These are phyloP conservation scores for Trypanosoma lewisi DNA, from an alignment of 208 protist genomes.

Conservation along the genomic window DNA sequence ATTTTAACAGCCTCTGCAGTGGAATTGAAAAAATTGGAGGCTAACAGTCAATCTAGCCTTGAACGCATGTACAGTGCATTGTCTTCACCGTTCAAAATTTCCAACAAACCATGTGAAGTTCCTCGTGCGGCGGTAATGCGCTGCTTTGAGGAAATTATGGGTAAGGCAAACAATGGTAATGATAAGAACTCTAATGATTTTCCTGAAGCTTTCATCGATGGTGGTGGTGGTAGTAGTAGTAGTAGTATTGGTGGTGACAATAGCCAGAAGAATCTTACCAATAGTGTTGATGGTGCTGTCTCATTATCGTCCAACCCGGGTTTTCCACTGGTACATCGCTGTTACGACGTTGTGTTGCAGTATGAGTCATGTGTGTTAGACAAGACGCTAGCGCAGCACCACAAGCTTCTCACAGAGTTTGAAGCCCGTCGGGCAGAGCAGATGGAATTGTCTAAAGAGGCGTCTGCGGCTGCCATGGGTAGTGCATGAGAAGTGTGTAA, in stretches of 20 bases:
- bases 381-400: constrained; percentile 48
- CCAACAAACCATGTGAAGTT: constrained; percentile 62
- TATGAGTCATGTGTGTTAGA: constrained; percentile 66
- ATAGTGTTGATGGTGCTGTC: neutral
- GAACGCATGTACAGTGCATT: constrained; percentile 59
- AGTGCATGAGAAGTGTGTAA: neutral
- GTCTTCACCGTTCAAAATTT: constrained; percentile 71
- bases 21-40: constrained; percentile 66
- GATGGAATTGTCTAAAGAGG: constrained; percentile 8
- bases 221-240: neutral
- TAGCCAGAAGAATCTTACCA: no score
- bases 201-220: neutral
- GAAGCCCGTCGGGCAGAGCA: constrained; percentile 22
- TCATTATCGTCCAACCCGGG: neutral
- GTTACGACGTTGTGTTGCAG: constrained; percentile 38
- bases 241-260: neutral
- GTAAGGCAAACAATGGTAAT: constrained; percentile 11
- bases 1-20: constrained; percentile 56
- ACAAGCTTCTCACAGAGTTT: constrained; percentile 39
- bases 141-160: constrained; percentile 57
- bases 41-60: constrained; percentile 46
- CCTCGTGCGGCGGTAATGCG: constrained; percentile 41
- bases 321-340: constrained; percentile 43
- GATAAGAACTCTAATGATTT: neutral
- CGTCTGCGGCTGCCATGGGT: neutral